A percentile compares a stretch with the other conserved stretches of the same genome.
These are phyloP conservation scores for Ophiostoma angusticollis DNA, from an alignment of 2,329 filamentous ascomycete genomes.

Conservation along the genomic window DNA sequence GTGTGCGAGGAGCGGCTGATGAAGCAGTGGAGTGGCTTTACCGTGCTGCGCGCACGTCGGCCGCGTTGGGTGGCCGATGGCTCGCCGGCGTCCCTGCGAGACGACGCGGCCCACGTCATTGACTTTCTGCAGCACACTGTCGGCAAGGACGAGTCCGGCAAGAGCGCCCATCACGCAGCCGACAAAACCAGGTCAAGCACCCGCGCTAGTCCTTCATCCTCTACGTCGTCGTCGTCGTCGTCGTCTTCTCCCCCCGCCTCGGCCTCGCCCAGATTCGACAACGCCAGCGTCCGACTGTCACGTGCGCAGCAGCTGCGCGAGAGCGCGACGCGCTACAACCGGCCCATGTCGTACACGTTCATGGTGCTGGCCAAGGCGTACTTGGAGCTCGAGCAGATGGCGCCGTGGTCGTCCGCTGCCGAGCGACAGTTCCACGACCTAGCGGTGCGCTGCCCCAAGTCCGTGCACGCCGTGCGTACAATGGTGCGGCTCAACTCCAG, in stretches of 20 bases:
- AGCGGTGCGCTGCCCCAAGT: constrained; percentile 25
- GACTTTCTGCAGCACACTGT: no score
- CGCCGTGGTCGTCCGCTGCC: constrained; percentile 35
- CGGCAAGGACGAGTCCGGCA: not conserved
- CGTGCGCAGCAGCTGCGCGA: constrained; percentile 23
- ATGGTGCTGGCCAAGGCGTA: constrained; percentile 37
- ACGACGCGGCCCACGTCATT: no score
- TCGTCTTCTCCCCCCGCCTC: no score
- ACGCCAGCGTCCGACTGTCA: constrained; percentile 1
- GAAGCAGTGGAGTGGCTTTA: constrained; percentile 66
- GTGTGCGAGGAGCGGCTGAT: constrained; percentile 70
- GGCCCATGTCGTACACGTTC: constrained; percentile 33
- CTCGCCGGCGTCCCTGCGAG: no score
- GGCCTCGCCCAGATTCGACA: no score
- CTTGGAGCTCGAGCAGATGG: constrained; percentile 33
- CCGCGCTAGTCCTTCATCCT: no score
- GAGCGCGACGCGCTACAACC: constrained; percentile 24
- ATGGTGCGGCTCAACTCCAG: constrained; percentile 13
- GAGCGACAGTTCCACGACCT: constrained; percentile 28
- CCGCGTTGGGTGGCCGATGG: not conserved
- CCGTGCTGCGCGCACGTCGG: constrained; percentile 18
- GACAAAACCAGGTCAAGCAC: no score
- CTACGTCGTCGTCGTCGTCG: no score
- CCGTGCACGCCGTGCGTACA: constrained; percentile 27
- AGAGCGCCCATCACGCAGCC: not conserved